Percentiles rank a stretch among this genome's conserved stretches.
Conservation (phyloP, 257 asterid genomes). For the Gynochthodes officinalis region DNA sequence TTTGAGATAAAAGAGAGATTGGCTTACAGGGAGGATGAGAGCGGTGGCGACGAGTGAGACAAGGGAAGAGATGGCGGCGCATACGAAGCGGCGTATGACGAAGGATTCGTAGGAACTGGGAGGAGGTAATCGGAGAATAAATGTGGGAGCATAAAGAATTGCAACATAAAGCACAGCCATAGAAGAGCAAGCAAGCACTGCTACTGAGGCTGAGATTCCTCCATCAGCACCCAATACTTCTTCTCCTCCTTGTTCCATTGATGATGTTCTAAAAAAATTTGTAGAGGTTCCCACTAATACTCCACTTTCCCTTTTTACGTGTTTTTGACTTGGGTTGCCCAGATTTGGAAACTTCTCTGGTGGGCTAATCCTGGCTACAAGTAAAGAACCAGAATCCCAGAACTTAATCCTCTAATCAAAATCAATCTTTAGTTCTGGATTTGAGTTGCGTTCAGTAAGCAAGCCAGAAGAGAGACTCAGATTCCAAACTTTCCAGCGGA, state of each 20-base stretch:
- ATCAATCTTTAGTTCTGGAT: too few species aligned
- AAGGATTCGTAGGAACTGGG: conserved; percentile 62
- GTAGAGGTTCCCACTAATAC: background rate
- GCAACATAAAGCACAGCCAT: conserved; percentile 83
- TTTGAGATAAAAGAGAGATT: background rate
- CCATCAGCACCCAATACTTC: conserved; percentile 8
- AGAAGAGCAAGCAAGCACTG: conserved; percentile 54
- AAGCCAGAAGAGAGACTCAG: background rate
- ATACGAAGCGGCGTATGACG: conserved; percentile 71
- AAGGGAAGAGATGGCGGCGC: conserved; percentile 73
- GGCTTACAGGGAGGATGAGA: conserved; percentile 64
- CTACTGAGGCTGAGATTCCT: conserved; percentile 44
- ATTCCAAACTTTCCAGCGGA: too few species aligned
- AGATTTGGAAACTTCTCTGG: too few species aligned
- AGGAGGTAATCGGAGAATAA: conserved; percentile 76
- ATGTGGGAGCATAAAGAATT: conserved; percentile 68
- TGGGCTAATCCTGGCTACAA: background rate
- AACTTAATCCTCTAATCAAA: too few species aligned
- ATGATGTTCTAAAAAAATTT: conserved; percentile 11
- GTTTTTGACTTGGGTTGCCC: background rate
- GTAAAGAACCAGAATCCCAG: background rate
- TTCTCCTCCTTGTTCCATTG: conserved; percentile 36
- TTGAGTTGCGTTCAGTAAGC: too few species aligned
- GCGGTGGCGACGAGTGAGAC: conserved; percentile 57
- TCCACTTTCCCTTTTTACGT: background rate